Conservation (phyloP, 306 rosid species). For the Quercus wislizeni region DNA sequence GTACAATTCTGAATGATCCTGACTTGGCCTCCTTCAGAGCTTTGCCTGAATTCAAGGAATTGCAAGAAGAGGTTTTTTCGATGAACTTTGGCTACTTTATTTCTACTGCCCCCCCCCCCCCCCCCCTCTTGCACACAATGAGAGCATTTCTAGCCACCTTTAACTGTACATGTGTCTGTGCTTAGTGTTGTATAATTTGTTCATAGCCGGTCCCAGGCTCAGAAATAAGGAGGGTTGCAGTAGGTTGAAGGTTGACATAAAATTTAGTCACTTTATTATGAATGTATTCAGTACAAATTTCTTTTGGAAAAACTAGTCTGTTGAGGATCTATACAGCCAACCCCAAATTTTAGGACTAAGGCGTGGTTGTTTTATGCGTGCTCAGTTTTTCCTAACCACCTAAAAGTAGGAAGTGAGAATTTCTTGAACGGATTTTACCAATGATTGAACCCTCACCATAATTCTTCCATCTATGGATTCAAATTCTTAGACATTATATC, state of each 20-base stretch:
- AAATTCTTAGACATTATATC: background rate
- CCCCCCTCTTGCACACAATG: background rate
- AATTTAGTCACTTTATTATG: no score
- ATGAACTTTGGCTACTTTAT: slow-evolving; percentile 11
- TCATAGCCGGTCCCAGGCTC: no score
- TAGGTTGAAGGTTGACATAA: no score
- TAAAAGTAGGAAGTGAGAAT: background rate
- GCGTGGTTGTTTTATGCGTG: no score
- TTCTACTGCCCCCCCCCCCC: background rate
- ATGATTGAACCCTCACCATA: background rate
- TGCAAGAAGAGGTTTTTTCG: slow-evolving; percentile 82
- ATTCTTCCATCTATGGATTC: slow-evolving; percentile 13
- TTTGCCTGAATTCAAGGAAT: slow-evolving; percentile 87
- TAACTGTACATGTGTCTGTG: no score
- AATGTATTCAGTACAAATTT: no score
- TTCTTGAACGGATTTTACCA: slow-evolving; percentile 8
- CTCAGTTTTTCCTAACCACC: background rate
- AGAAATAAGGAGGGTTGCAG: no score
- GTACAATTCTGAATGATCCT: slow-evolving; percentile 93
- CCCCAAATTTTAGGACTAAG: no score
- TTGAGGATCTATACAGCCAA: no score
- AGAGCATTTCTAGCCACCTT: background rate
- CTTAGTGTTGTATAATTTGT: no score
- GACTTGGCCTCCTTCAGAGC: slow-evolving; percentile 97
- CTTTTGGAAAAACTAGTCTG: no score